phyloP scores from a whole-genome alignment of 1,284 basidiomycete species.

The Fomitopsis pinicola region DNA sequence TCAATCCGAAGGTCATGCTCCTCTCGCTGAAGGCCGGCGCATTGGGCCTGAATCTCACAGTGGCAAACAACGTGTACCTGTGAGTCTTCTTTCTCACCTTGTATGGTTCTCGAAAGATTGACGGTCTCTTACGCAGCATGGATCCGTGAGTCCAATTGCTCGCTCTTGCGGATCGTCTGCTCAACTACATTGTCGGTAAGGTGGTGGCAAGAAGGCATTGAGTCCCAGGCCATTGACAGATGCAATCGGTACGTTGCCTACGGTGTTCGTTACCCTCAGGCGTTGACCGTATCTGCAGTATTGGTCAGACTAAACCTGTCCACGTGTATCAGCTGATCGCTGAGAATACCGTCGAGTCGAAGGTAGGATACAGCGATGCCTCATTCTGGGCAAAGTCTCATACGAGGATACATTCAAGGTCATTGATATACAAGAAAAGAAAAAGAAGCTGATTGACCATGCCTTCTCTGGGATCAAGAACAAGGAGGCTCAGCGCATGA shows the following conservation, averaged over 20 bases:
- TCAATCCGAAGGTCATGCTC: constrained; percentile 76
- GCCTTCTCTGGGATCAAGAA: constrained; percentile 76
- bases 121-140: constrained; percentile 47
- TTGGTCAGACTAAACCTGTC: constrained; percentile 78
- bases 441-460: constrained; percentile 69
- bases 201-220: constrained; percentile 87
- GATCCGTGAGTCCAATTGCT: constrained; percentile 63
- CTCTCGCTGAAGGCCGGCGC: constrained; percentile 85
- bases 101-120: neutral
- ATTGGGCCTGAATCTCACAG: constrained; percentile 83
- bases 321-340: constrained; percentile 87
- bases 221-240: constrained; percentile 85
- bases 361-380: constrained; percentile 36
- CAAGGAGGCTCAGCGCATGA: constrained; percentile 65
- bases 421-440: constrained; percentile 79
- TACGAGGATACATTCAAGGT: constrained; percentile 36
- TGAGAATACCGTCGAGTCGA: constrained; percentile 83
- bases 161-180: constrained; percentile 6
- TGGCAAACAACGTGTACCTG: constrained; percentile 88
- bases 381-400: neutral
- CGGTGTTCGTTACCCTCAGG: constrained; percentile 18
- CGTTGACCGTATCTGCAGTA: constrained; percentile 35
- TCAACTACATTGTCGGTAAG: constrained; percentile 27
- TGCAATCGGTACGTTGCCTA: constrained; percentile 42
- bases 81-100: constrained; percentile 36